Base-by-base conservation (phyloP, 371 early-diverging fungal genomes). In the Sporodiniella umbellata region DNA sequence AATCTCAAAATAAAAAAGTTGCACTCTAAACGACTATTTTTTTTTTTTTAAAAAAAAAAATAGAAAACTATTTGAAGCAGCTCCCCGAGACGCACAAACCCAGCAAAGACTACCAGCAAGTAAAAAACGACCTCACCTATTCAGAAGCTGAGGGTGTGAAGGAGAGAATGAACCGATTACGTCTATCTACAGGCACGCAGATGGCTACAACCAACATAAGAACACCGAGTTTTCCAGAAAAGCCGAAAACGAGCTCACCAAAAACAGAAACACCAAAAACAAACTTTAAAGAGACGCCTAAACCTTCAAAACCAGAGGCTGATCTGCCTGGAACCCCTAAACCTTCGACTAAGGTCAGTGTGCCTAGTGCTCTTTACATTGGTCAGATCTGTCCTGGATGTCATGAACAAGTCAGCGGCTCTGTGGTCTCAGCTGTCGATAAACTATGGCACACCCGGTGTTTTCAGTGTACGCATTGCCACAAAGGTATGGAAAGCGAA, bases 371-470 rank as follows among this genome's bases (percentile, higher is more conserved):
- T 8, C 42, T 56, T 5, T 61, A 61, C 39, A 56, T 52, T 8
- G 62, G 62, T 5, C 15, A 52, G 10, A 48, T 38, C 12, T 61
- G 61, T 45, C 49, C 56, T 19, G 45, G 23, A 7, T 61, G 61
- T 45, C 44, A 56, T 6, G 14, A 45, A 40, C 49, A 52, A 5
- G 49, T 61, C 11, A 42, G 51, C 17, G 61, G 61, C 22, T 39
- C 56, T 0, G 53, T 61, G 3, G 56, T 61, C 3, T 61, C 61
- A 4, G 61, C 53, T 8, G 38, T 56, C 35, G 49, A 48, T 17
- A 24, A 17, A 15, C 26, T 61, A 0, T 62, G 62, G 62, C 62
- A 62, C 40, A 46, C 54, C 0, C 31, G 37, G 2, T 62, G 62
- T 28, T 62, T 62, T 23, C 48, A 15, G 7, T 62, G 62, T 28